Evolutionary conservation across 768 basidiomycete genomes (phyloP).

Genomic region (Tylopilus sp.): DNA sequence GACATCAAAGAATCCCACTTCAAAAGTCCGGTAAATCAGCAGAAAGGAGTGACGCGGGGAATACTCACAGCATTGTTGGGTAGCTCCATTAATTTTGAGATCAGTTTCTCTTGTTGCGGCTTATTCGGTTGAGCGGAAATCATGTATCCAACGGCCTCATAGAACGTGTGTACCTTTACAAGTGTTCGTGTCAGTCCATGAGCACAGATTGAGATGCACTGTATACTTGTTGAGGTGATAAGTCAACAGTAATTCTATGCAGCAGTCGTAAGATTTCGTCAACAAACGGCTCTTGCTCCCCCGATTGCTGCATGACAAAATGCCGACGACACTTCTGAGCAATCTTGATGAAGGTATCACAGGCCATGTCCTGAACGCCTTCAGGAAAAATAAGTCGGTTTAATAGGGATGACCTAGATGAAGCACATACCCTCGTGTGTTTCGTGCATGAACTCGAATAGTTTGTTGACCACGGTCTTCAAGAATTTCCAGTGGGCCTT

Average conservation of each 20-base stretch:
- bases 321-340: constrained; percentile 97
- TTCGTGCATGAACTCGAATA: constrained; percentile 99
- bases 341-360: constrained; percentile 99
- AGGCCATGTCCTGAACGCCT: constrained; percentile 99
- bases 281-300: constrained; percentile 95
- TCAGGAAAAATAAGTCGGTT: constrained; percentile 6
- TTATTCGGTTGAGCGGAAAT: constrained; percentile 99
- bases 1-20: constrained; percentile 98
- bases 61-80: constrained; percentile 91
- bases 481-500: constrained; percentile 99
- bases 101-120: constrained; percentile 92
- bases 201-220: neutral
- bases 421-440: constrained; percentile 79
- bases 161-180: constrained; percentile 88
- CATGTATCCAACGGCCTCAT: constrained; percentile 99
- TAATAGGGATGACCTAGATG: neutral
- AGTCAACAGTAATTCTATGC: constrained; percentile 91
- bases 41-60: neutral
- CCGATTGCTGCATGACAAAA: constrained; percentile 98
- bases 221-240: constrained; percentile 78
- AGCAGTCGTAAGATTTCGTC: constrained; percentile 92
- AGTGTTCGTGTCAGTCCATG: constrained; percentile 8
- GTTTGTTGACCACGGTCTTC: constrained; percentile 99
- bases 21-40: constrained; percentile 2
- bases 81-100: constrained; percentile 92